These are phyloP conservation scores for Forsythia viridissima DNA, from an alignment of 257 asterid species.

Conservation along the genomic window DNA sequence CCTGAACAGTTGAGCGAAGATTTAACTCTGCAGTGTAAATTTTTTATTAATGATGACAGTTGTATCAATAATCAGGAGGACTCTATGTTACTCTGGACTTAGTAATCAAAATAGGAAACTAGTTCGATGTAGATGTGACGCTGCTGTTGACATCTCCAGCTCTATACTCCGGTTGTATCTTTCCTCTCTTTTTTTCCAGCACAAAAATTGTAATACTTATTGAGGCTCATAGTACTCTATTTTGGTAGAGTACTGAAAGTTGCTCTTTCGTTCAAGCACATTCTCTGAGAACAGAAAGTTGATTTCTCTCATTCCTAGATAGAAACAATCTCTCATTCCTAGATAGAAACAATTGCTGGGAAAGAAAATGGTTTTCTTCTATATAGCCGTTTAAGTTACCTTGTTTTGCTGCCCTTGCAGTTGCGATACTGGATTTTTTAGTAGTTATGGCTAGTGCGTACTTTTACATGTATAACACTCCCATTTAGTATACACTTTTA, in stretches of 20 bases:
- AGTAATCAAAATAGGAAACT: constrained; percentile 6
- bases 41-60: background rate
- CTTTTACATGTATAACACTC: no score
- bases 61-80: constrained; percentile 11
- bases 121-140: constrained; percentile 4
- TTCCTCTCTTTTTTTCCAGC: background rate
- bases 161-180: background rate
- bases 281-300: no score
- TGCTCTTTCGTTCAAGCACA: background rate
- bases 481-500: background rate
- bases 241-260: background rate
- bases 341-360: background rate
- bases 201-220: background rate
- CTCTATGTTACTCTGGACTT: constrained; percentile 1
- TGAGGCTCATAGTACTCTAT: background rate
- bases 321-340: background rate
- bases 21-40: background rate
- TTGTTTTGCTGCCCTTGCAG: background rate
- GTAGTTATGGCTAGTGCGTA: no score
- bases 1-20: background rate
- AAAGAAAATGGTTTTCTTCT: background rate
- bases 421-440: background rate
- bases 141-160: background rate
- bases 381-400: background rate
- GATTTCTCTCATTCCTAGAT: background rate